Conservation (phyloP, 2,329 filamentous ascomycete species). For the Ceratocystis cacaofunesta region DNA sequence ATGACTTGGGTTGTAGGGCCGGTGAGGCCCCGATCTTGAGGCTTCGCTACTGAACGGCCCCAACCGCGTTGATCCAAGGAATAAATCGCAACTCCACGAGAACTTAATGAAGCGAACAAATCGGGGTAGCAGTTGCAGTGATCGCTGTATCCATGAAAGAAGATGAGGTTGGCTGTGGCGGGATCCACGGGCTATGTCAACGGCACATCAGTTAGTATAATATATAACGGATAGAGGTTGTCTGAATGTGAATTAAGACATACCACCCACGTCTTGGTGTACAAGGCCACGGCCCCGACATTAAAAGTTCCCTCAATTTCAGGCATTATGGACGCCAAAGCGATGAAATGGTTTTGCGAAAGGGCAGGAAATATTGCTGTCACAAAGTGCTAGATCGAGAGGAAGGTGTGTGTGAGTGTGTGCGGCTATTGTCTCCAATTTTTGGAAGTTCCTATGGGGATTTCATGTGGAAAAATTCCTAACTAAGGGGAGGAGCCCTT, state of each 20-base stretch:
- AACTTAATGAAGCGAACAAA: conserved; percentile 57
- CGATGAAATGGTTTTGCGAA: neutral
- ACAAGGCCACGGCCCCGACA: conserved; percentile 32
- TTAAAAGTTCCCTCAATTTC: conserved; percentile 37
- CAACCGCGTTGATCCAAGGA: conserved; percentile 80
- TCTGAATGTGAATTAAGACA: conserved; percentile 21
- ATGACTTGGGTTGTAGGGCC: conserved; percentile 61
- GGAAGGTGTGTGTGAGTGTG: neutral
- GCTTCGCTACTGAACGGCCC: conserved; percentile 54
- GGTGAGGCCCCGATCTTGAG: conserved; percentile 52
- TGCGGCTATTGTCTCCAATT: neutral
- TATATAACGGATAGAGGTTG: neutral
- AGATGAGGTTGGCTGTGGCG: conserved; percentile 56
- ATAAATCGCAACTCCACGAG: conserved; percentile 58
- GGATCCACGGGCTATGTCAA: conserved; percentile 36
- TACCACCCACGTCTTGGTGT: conserved; percentile 46
- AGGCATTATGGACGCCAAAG: conserved; percentile 6
- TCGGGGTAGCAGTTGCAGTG: conserved; percentile 63
- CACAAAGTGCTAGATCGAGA: neutral
- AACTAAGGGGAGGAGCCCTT: neutral
- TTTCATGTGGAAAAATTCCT: neutral
- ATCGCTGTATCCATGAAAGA: conserved; percentile 84
- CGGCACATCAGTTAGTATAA: conserved; percentile 6
- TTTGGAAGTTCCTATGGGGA: neutral
- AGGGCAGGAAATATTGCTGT: neutral